A percentile compares a stretch with the other conserved stretches of the same genome.
phyloP scores from a whole-genome alignment of 805 yeast species.

The Starmerella sp. region DNA sequence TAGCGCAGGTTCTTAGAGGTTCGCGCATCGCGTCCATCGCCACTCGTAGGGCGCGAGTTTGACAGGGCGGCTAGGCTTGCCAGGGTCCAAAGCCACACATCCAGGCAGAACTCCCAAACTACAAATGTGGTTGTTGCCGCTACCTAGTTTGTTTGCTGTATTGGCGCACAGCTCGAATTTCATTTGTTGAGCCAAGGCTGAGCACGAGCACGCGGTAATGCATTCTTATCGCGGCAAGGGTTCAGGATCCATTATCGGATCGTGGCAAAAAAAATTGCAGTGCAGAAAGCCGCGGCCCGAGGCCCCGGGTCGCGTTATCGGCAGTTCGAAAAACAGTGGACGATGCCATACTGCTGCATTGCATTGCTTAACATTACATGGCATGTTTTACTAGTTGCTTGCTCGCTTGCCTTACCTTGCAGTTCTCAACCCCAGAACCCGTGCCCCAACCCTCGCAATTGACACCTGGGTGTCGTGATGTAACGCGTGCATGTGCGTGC shows the following conservation, averaged over 20 bases:
- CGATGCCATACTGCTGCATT: too few species aligned
- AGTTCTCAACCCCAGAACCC: not conserved
- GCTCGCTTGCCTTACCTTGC: not conserved
- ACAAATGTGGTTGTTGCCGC: too few species aligned
- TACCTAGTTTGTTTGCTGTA: too few species aligned
- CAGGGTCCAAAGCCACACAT: too few species aligned
- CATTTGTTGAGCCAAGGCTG: not conserved
- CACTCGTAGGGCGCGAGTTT: not conserved
- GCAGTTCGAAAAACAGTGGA: too few species aligned
- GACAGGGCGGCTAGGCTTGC: too few species aligned
- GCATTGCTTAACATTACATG: too few species aligned
- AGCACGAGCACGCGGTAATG: not conserved
- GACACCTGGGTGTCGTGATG: not conserved
- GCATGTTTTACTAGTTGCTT: too few species aligned
- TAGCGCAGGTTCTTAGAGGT: not conserved
- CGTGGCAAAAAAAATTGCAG: not conserved
- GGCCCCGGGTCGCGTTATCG: too few species aligned
- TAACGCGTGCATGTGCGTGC: not conserved
- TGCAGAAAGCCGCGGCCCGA: too few species aligned
- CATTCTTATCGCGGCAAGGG: not conserved
- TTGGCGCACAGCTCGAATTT: too few species aligned
- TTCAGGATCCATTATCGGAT: not conserved
- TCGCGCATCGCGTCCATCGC: not conserved
- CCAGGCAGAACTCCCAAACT: too few species aligned
- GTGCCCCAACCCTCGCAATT: not conserved